Evolutionary conservation across 1,139 yeast species (phyloP), one percentile per base, ranked within the genome.

Genomic region (Pichia sp.): DNA sequence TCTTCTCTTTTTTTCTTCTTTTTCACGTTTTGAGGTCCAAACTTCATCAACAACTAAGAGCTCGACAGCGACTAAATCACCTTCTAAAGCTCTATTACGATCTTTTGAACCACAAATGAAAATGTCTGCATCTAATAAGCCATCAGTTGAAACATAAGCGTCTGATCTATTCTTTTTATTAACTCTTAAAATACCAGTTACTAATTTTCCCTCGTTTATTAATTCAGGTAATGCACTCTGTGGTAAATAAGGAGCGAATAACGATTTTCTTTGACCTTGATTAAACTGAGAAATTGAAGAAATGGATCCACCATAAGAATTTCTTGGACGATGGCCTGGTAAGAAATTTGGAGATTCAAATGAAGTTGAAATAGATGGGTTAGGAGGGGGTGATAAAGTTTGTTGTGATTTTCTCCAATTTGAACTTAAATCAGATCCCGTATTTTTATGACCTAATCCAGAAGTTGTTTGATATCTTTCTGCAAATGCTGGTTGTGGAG

Each of bases 41-140:
- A 92, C 98, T 62, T 92, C 98, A 64, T 92, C 97, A 26, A 92
- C 98, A 22, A 87, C 87, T 48, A 92, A 75, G 51, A 92, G 73
- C 64, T 92, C 98, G 23, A 92, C 89, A 0, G 98, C 98, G 31
- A 92, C 98, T 49, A 87, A 70, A 63, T 92, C 98, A 45, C 97
- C 97, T 66, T 92, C 98, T 44, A 92, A 71, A 10, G 98, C 97
- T 62, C 98, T 81, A 65, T 92, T 92, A 63, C 98, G 86, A 65
- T 92, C 98, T 64, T 92, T 92, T n/a, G 97, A 90, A 11, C 98
- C 98, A 69, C 97, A 94, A 54, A 92, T 92, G 62, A 89, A 92
- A 51, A 92, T 87, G 64, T 92, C 98, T 0, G 97, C 96, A 65
- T 92, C 98, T 52, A 92, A 73, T 38, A 90, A 74, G 2, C 97